Conservation (phyloP, 768 basidiomycete species). For the Auriscalpium orientale region DNA sequence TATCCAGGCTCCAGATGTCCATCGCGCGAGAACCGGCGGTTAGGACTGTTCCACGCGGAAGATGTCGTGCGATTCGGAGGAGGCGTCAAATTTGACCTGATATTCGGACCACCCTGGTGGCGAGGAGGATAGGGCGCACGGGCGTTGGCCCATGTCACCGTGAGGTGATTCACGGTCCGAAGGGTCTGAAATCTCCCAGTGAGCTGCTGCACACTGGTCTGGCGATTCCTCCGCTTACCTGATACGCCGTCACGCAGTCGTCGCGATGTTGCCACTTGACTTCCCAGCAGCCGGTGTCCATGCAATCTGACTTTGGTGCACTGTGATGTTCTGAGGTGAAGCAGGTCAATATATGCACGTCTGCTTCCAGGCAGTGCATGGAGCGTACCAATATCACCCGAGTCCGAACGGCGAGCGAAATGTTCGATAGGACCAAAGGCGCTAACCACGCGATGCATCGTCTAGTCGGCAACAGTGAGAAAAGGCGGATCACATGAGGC, state of each 20-base stretch:
- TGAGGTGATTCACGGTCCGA: constrained; percentile 60
- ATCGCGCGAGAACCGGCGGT: too few species aligned
- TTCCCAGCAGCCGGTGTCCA: constrained; percentile 63
- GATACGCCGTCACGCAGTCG: constrained; percentile 64
- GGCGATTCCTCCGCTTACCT: constrained; percentile 33
- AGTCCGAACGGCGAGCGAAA: constrained; percentile 30
- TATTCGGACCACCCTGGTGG: too few species aligned
- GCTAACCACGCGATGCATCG: constrained; percentile 41
- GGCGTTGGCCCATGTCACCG: constrained; percentile 51
- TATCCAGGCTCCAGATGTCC: not conserved
- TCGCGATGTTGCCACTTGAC: constrained; percentile 76
- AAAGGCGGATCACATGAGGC: not conserved
- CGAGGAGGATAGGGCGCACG: too few species aligned
- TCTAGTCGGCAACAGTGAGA: constrained; percentile 26
- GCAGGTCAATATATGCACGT: not conserved
- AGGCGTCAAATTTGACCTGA: not conserved
- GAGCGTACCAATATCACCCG: too few species aligned
- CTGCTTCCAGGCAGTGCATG: too few species aligned
- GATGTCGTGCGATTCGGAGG: not conserved
- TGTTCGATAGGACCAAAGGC: constrained; percentile 63
- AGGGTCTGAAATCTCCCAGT: constrained; percentile 40
- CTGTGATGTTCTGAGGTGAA: constrained; percentile 45
- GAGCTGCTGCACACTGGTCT: too few species aligned
- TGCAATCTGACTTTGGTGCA: constrained; percentile 41
- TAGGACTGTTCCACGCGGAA: too few species aligned